Evolutionary conservation across 1,284 basidiomycete genomes (phyloP).

Genomic region (Gomphus bonarii): DNA sequence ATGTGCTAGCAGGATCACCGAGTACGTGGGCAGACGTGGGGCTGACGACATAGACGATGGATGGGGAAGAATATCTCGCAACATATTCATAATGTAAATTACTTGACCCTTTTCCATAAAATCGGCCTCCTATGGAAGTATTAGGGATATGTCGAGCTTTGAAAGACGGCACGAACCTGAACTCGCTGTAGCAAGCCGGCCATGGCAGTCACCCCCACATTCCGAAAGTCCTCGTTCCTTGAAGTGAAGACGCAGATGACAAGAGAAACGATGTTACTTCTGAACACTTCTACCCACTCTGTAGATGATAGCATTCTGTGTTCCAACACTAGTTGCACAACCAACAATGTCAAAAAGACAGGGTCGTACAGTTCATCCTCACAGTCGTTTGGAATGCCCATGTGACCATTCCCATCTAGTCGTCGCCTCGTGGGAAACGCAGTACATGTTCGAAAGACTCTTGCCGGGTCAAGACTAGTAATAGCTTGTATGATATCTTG

Average conservation of each 20-base stretch:
- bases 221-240: slow-evolving; percentile 49
- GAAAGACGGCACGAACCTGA: slow-evolving; percentile 30
- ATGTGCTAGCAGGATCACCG: slow-evolving; percentile 73
- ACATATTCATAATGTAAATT: slow-evolving; percentile 60
- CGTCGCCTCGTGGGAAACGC: slow-evolving; percentile 57
- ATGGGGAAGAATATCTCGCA: slow-evolving; percentile 48
- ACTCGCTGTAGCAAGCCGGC: slow-evolving; percentile 42
- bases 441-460: slow-evolving; percentile 65
- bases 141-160: slow-evolving; percentile 10
- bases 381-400: slow-evolving; percentile 13
- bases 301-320: slow-evolving; percentile 48
- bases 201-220: slow-evolving; percentile 44
- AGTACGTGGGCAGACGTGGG: slow-evolving; percentile 58
- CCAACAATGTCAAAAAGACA: slow-evolving; percentile 62
- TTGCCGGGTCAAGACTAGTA: slow-evolving; percentile 56
- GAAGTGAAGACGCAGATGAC: slow-evolving; percentile 69
- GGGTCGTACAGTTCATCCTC: slow-evolving; percentile 68
- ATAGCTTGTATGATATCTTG: slow-evolving; percentile 53
- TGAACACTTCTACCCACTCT: slow-evolving; percentile 78
- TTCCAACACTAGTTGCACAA: slow-evolving; percentile 52
- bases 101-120: slow-evolving; percentile 80
- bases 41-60: slow-evolving; percentile 20
- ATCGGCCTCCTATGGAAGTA: slow-evolving; percentile 39
- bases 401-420: slow-evolving; percentile 26
- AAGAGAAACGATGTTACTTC: slow-evolving; percentile 72